These are phyloP conservation scores for Lasiodiplodia theobromae DNA, from an alignment of 2,329 filamentous ascomycete species.

Conservation along the genomic window DNA sequence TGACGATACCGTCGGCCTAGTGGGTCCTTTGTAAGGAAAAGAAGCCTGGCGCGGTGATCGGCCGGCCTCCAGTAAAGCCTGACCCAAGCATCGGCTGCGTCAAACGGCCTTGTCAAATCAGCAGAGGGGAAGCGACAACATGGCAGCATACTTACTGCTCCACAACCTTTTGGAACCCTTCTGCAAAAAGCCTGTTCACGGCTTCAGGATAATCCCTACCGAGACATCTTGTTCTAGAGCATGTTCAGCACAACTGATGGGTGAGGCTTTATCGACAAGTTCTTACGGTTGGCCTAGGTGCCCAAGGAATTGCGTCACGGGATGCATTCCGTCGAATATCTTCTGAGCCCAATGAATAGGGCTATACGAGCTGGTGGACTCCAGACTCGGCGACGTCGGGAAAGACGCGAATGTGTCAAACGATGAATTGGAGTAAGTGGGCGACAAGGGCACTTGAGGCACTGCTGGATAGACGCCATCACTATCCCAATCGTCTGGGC, in stretches of 20 bases:
- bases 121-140: background rate
- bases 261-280: conserved; percentile 32
- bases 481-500: conserved; percentile 27
- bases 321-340: conserved; percentile 53
- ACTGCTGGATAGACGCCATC: conserved; percentile 26
- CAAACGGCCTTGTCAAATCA: conserved; percentile 51
- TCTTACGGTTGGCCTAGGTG: conserved; percentile 37
- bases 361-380: conserved; percentile 41
- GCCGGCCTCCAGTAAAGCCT: conserved; percentile 59
- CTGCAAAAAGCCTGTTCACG: conserved; percentile 44
- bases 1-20: conserved; percentile 49
- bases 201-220: conserved; percentile 46
- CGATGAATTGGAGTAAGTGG: conserved; percentile 52
- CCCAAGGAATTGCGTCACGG: conserved; percentile 44
- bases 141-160: conserved; percentile 40
- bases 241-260: conserved; percentile 26
- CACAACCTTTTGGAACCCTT: conserved; percentile 51
- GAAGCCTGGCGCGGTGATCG: conserved; percentile 61
- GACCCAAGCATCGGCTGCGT: conserved; percentile 54
- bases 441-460: conserved; percentile 42
- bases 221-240: conserved; percentile 41
- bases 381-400: conserved; percentile 22
- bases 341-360: conserved; percentile 52
- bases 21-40: conserved; percentile 57
- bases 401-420: conserved; percentile 49